phyloP scores from a whole-genome alignment of 2,329 filamentous ascomycete genomes.

The Cercospora sp. region DNA sequence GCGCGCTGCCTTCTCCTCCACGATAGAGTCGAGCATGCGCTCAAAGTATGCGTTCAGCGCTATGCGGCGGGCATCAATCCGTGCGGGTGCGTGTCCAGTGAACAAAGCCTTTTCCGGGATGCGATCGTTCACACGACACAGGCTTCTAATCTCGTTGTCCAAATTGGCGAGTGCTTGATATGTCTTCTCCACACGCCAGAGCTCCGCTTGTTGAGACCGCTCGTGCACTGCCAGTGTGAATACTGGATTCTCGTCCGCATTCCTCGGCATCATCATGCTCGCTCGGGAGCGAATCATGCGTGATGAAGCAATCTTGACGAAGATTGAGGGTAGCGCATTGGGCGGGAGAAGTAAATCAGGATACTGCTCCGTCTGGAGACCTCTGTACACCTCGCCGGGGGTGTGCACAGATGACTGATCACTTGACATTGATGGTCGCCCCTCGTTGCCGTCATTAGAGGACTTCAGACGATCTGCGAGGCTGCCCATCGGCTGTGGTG shows the following conservation, averaged over 20 bases:
- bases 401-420: slow-evolving; percentile 28
- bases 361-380: slow-evolving; percentile 80
- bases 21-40: slow-evolving; percentile 75
- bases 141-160: slow-evolving; percentile 76
- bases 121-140: slow-evolving; percentile 68
- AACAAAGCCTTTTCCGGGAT: slow-evolving; percentile 86
- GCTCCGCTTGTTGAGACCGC: slow-evolving; percentile 70
- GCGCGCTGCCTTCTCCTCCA: slow-evolving; percentile 74
- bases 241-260: slow-evolving; percentile 86
- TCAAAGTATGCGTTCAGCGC: slow-evolving; percentile 86
- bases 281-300: slow-evolving; percentile 89
- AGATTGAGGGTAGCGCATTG: slow-evolving; percentile 81
- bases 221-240: slow-evolving; percentile 87
- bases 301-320: slow-evolving; percentile 86
- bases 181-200: slow-evolving; percentile 96
- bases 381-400: slow-evolving; percentile 64
- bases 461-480: slow-evolving; percentile 30
- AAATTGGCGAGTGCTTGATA: slow-evolving; percentile 76
- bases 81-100: slow-evolving; percentile 87
- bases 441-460: slow-evolving; percentile 25
- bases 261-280: slow-evolving; percentile 76
- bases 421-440: slow-evolving; percentile 31
- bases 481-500: slow-evolving; percentile 23
- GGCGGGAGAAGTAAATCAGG: slow-evolving; percentile 83
- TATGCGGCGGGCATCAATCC: slow-evolving; percentile 79